Evolutionary conservation across 2,329 filamentous ascomycete genomes (phyloP).

Genomic region (Aspergillus felis): DNA sequence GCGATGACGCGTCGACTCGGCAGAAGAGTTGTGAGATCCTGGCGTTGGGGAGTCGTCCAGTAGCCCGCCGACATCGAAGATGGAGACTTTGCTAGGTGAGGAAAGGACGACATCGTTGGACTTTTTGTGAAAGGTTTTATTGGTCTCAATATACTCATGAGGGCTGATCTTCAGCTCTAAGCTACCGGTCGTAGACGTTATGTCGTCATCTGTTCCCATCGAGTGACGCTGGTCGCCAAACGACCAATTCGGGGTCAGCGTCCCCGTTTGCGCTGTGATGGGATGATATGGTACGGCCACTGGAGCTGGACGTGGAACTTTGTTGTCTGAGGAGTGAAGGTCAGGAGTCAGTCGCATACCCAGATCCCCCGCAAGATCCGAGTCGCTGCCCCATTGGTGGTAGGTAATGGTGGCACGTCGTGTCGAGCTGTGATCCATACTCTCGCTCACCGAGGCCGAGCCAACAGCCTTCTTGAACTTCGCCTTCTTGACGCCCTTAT

Average conservation of each 20-base stretch:
- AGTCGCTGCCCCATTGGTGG: slow-evolving; percentile 81
- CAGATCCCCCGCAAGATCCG: slow-evolving; percentile 77
- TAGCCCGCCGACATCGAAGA: slow-evolving; percentile 80
- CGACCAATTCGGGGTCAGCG: slow-evolving; percentile 31
- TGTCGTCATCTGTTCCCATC: slow-evolving; percentile 24
- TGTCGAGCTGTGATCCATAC: slow-evolving; percentile 35
- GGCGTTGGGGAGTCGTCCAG: slow-evolving; percentile 46
- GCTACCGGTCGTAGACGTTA: slow-evolving; percentile 26
- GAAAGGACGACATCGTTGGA: slow-evolving; percentile 36
- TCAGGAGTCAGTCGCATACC: slow-evolving; percentile 64
- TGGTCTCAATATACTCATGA: slow-evolving; percentile 32
- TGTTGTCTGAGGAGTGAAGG: slow-evolving; percentile 37
- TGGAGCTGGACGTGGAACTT: slow-evolving; percentile 36
- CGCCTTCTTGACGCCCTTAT: slow-evolving; percentile 83
- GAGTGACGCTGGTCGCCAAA: slow-evolving; percentile 20
- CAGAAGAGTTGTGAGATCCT: slow-evolving; percentile 2
- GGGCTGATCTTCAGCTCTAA: slow-evolving; percentile 31
- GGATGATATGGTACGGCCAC: slow-evolving; percentile 32
- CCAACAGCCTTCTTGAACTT: slow-evolving; percentile 60
- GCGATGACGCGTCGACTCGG: background rate
- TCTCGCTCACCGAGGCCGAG: slow-evolving; percentile 48
- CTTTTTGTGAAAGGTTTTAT: slow-evolving; percentile 25
- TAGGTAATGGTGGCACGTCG: slow-evolving; percentile 57
- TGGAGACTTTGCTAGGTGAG: slow-evolving; percentile 63
- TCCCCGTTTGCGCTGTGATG: slow-evolving; percentile 22